Conservation (phyloP, 768 basidiomycete species). For the Panaeolus cyanescens region DNA sequence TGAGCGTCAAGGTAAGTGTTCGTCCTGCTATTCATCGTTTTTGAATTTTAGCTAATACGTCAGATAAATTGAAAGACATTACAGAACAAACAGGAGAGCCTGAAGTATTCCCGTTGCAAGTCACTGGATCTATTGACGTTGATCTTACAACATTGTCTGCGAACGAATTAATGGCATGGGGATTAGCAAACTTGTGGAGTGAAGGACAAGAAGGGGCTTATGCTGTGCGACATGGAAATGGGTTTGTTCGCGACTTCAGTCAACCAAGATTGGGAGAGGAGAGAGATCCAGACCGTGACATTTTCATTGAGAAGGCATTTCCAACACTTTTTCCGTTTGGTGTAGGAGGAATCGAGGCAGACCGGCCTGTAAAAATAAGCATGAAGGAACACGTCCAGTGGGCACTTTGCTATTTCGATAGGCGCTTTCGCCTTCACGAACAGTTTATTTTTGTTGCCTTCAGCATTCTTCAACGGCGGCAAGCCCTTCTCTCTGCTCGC, state of each 20-base stretch:
- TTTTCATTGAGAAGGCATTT: slow-evolving; percentile 22
- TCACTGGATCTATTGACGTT: slow-evolving; percentile 8
- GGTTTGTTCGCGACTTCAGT: slow-evolving; percentile 14
- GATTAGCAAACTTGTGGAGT: slow-evolving; percentile 17
- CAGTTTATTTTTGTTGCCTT: slow-evolving; percentile 33
- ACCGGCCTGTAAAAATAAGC: not conserved
- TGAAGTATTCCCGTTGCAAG: slow-evolving; percentile 16
- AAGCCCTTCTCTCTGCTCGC: slow-evolving; percentile 27
- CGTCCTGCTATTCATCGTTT: no score
- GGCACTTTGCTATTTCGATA: slow-evolving; percentile 28
- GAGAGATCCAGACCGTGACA: not conserved
- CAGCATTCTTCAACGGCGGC: slow-evolving; percentile 26
- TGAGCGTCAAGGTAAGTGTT: no score
- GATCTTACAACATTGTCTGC: slow-evolving; percentile 23
- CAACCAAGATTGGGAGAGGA: no score
- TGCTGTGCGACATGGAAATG: slow-evolving; percentile 19
- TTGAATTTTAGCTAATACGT: no score
- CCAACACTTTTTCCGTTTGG: slow-evolving; percentile 33
- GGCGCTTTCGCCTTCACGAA: slow-evolving; percentile 29
- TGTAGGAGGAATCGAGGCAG: slow-evolving; percentile 27
- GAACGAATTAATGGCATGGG: slow-evolving; percentile 23
- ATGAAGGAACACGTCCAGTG: slow-evolving; percentile 28
- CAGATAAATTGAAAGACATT: slow-evolving; percentile 11
- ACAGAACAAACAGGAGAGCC: slow-evolving; percentile 27
- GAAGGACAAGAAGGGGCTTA: slow-evolving; percentile 22